Conservation (phyloP, 331 rosid species). For the Spiraea crenata region DNA sequence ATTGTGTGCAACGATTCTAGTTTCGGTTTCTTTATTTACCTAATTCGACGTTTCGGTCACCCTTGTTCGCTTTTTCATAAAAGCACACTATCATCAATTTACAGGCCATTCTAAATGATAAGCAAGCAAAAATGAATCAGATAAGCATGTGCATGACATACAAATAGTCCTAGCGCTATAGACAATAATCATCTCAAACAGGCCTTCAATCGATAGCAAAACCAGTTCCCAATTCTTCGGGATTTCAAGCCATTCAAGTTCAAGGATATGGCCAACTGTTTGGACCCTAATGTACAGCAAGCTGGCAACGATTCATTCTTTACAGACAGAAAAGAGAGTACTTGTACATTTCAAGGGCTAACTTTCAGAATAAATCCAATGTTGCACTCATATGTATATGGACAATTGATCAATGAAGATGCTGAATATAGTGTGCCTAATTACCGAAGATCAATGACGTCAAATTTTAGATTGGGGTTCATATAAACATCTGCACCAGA, state of each 20-base stretch:
- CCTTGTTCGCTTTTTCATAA: not conserved
- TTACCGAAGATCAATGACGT: conserved; percentile 91
- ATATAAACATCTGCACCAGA: conserved; percentile 90
- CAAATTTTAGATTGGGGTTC: conserved; percentile 82
- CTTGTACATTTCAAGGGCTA: conserved; percentile 18
- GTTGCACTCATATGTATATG: conserved; percentile 21
- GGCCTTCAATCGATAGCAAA: not conserved
- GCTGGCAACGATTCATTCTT: conserved; percentile 31
- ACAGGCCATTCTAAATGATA: not conserved
- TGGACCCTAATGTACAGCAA: conserved; percentile 18
- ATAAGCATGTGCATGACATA: too few relatives aligned
- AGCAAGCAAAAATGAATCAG: not conserved
- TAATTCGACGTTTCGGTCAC: conserved; percentile 6
- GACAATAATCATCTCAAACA: too few relatives aligned
- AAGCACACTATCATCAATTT: not conserved
- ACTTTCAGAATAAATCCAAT: conserved; percentile 28
- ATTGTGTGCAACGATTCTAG: not conserved
- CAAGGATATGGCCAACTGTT: conserved; percentile 9
- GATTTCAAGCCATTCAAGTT: conserved; percentile 16
- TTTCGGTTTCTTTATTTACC: conserved; percentile 7
- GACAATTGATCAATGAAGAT: conserved; percentile 35
- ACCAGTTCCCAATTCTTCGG: not conserved
- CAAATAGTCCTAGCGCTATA: not conserved
- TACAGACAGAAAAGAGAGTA: conserved; percentile 25
- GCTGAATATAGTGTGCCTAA: conserved; percentile 6